Evolutionary conservation across 2,329 filamentous ascomycete genomes (phyloP).

Genomic region (Westerdykella sp.): DNA sequence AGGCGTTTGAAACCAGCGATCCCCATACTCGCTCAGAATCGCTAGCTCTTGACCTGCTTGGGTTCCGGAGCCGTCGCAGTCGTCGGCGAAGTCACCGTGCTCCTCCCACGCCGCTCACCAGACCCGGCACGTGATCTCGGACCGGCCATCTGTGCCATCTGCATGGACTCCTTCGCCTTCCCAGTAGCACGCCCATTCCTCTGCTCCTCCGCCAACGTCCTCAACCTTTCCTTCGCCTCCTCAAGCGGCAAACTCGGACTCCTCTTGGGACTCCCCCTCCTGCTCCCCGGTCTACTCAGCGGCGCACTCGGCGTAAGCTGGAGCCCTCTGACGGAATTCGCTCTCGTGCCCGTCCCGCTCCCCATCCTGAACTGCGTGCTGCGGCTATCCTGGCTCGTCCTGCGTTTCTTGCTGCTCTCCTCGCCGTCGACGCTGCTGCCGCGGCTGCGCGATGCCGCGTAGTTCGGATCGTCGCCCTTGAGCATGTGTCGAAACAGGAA

Average conservation of each 20-base stretch:
- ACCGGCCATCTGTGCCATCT: no score
- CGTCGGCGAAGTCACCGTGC: no score
- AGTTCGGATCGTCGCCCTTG: slow-evolving; percentile 35
- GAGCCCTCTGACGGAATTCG: slow-evolving; percentile 24
- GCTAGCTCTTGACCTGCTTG: no score
- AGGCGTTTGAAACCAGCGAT: no score
- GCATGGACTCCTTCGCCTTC: no score
- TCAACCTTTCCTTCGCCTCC: slow-evolving; percentile 22
- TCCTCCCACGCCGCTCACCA: no score
- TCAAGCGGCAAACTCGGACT: slow-evolving; percentile 27
- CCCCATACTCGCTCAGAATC: no score
- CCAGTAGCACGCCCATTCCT: no score
- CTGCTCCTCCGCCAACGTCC: slow-evolving; percentile 24
- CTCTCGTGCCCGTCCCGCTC: slow-evolving; percentile 18
- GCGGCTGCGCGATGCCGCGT: slow-evolving; percentile 16
- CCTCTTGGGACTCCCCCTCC: slow-evolving; percentile 8
- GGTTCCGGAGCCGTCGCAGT: no score
- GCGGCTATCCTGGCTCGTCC: slow-evolving; percentile 27
- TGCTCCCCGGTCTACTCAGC: slow-evolving; percentile 9
- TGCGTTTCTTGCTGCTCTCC: slow-evolving; percentile 21
- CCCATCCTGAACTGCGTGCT: slow-evolving; percentile 18
- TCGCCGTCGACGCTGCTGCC: slow-evolving; percentile 17
- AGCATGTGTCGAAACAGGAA: slow-evolving; percentile 36
- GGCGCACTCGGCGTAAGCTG: slow-evolving; percentile 16
- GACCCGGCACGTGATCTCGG: no score